Percentiles rank a stretch among this genome's conserved stretches.
These are phyloP conservation scores for Saprolegnia parasitica DNA, from an alignment of 352 stramenopile species.

Conservation along the genomic window DNA sequence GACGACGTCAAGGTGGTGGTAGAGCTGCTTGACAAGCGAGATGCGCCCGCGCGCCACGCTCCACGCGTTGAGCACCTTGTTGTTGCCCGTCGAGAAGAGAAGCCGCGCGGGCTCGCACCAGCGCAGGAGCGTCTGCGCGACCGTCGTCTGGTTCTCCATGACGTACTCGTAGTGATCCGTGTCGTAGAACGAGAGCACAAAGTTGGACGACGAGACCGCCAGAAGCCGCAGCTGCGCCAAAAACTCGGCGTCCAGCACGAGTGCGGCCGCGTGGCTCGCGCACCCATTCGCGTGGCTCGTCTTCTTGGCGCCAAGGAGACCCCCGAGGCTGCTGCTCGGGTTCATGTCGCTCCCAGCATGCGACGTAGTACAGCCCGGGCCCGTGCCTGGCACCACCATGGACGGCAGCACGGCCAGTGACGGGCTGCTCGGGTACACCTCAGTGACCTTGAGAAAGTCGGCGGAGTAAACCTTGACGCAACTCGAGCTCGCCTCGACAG, in stretches of 20 bases:
- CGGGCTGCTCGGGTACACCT: slow-evolving; percentile 12
- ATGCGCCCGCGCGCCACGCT: slow-evolving; percentile 33
- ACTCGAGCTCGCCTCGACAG: slow-evolving; percentile 58
- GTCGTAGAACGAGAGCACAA: slow-evolving; percentile 77
- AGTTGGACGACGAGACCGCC: slow-evolving; percentile 67
- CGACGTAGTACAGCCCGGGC: background rate
- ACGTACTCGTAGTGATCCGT: slow-evolving; percentile 51
- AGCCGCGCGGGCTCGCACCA: slow-evolving; percentile 54
- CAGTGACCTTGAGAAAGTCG: slow-evolving; percentile 14
- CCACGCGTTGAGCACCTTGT: slow-evolving; percentile 69
- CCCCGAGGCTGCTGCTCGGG: background rate
- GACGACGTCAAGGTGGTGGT: slow-evolving; percentile 51
- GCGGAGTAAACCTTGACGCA: slow-evolving; percentile 64
- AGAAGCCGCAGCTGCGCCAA: slow-evolving; percentile 56
- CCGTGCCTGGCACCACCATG: background rate
- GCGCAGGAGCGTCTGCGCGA: slow-evolving; percentile 52
- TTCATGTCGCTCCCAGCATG: background rate
- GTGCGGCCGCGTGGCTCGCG: slow-evolving; percentile 32
- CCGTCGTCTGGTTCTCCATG: slow-evolving; percentile 38
- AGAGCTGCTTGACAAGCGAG: slow-evolving; percentile 44
- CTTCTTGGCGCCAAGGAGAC: too few species aligned
- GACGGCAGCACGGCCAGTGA: background rate
- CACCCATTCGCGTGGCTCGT: background rate
- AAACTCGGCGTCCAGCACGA: slow-evolving; percentile 66
- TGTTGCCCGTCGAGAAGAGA: slow-evolving; percentile 59